A percentile compares a stretch with the other conserved stretches of the same genome.
Conservation (phyloP, 768 basidiomycete species). For the Tricholoma furcatifolium region DNA sequence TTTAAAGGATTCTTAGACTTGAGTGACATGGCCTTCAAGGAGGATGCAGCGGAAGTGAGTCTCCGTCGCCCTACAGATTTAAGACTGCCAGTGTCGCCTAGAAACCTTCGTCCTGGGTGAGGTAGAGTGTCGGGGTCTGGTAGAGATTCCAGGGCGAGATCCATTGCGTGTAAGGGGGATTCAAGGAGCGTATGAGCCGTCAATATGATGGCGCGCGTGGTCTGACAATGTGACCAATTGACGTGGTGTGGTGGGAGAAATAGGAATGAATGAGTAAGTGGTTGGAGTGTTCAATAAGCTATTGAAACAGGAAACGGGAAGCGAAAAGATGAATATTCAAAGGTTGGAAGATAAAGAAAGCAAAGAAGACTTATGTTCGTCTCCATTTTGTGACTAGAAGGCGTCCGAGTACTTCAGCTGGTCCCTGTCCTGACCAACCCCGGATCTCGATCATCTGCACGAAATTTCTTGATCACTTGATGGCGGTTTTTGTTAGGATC, state of each 20-base stretch:
- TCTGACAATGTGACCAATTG: too few species aligned
- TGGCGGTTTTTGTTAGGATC: too few species aligned
- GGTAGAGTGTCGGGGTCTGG: slow-evolving; percentile 4
- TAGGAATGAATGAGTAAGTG: neutral
- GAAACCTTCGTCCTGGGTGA: slow-evolving; percentile 12
- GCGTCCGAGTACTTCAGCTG: too few species aligned
- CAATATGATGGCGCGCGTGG: neutral
- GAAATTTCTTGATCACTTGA: too few species aligned
- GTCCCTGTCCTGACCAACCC: too few species aligned
- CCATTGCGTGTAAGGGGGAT: neutral
- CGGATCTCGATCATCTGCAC: too few species aligned
- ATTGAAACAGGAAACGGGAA: too few species aligned
- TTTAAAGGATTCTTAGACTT: slow-evolving; percentile 17
- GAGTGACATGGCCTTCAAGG: slow-evolving; percentile 22
- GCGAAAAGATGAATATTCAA: too few species aligned
- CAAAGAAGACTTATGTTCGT: too few species aligned
- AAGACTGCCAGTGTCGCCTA: slow-evolving; percentile 22
- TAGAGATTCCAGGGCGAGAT: neutral
- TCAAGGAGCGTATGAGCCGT: neutral
- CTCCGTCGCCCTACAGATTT: slow-evolving; percentile 19
- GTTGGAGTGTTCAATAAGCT: neutral
- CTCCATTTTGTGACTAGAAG: too few species aligned
- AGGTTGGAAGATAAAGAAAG: too few species aligned
- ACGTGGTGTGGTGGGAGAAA: slow-evolving; percentile 1
- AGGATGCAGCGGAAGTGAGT: slow-evolving; percentile 18